Base-by-base conservation (phyloP, 768 basidiomycete genomes). In the Panaeolus cyanescens region DNA sequence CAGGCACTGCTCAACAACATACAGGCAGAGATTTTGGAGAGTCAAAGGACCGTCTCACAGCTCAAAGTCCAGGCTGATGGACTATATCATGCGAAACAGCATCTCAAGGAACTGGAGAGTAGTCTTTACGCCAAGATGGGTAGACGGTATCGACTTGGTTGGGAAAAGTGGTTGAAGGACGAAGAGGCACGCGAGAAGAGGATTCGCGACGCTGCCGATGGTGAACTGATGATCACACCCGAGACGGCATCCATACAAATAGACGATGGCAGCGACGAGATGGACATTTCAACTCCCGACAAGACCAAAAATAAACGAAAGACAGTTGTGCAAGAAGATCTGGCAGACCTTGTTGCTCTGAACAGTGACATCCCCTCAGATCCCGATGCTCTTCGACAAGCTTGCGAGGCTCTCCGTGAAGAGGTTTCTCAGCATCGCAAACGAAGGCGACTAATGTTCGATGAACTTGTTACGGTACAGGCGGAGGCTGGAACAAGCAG, bases 111-210 rank as follows among this genome's bases (percentile, higher is more conserved):
- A 32, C 74, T 95, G 59, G 90, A 94, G 72, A 74, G 73, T 17
- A 87, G 87, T 62, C 75, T 98, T 31, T 75, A 82, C 28, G 77
- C 77, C 6, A 93, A 91, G 75, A 93, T 97, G 87, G 91, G 89
- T 19, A 83, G 83, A 67, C 80, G 91, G 64, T 94, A 93, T 76
- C 83, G 92, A 55, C 70, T 90, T 25, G 96, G 95, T 2, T 98
- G 91, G 89, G 93, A 96, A 72, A 92, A 91, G 67, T 99, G 96
- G 95, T 76, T 92, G 20, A 88, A 88, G 65, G 90, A 91, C 59
- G 93, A 98, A 76, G 90, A 93, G 70, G 78, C 77, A 32, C 83
- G 95, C 28, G 94, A 96, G 75, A 84, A 79, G 62, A 72, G 74
- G 1, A 86, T 93, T 64, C 83, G 89, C 54, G 85, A 85, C 37